Evolutionary conservation across 108 stramenopile genomes (phyloP), one percentile per base, ranked within the genome.

Genomic region (Skeletonema marinoi): DNA sequence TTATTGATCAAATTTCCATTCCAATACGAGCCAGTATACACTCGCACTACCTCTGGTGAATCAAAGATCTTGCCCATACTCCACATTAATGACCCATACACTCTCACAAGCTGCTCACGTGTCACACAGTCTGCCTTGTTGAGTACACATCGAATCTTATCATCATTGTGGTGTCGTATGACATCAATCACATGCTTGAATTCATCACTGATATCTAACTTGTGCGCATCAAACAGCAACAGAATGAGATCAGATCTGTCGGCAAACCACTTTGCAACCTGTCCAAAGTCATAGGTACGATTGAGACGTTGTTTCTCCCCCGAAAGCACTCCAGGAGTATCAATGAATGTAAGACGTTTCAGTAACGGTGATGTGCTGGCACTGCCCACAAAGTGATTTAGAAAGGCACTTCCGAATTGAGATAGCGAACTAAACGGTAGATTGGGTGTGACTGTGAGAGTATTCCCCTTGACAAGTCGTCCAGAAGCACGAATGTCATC

Each of bases 31-130:
- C 94, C 94, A 38, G 87, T 81, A 72, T 93, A 94, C 4, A 95
- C 93, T 25, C 93, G 70, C 19, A 81, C 65, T 14, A 91, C 90
- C 70, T 93, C 92, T 1, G 92, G 92, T 12, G 89, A 88, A 51
- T 74, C 48, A 60, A 93, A 84, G n/a, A 92, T 82, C 80, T 94
- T 94, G 32, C 94, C 94, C 73, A 97, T 77, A 12, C 63, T 73
- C 96, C 96, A 97, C 96, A 97, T 95, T 16, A 97, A 60, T 11
- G 91, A 86, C 1, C 96, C 96, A 71, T 97, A 96, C 14, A 96
- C 94, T 30, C 94, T 80, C 86, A 95, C 88, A 32, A 95, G 83
- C 65, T 92, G 89, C 78, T 93, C 90, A 33, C 88, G 72, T 42
- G 90, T 89, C 21, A 95, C 88, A 62, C 86, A 71, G 63, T 96